Evolutionary conservation across 2,329 filamentous ascomycete genomes (phyloP).

Genomic region (Fusarium anguioides): DNA sequence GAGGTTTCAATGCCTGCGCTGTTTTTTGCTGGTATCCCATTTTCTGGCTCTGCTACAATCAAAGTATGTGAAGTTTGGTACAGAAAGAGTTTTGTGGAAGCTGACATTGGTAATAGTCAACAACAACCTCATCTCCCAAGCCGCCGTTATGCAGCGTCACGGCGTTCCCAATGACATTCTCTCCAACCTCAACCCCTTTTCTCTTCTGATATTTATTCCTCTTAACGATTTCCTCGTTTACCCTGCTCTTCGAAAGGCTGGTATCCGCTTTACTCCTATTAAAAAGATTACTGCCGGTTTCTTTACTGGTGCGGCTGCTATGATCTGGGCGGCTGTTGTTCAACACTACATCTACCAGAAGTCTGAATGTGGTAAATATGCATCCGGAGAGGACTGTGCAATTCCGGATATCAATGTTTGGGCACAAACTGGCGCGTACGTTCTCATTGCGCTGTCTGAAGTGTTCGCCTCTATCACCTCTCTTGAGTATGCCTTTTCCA

Average conservation of each 20-base stretch:
- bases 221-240: slow-evolving; percentile 76
- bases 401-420: slow-evolving; percentile 68
- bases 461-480: slow-evolving; percentile 65
- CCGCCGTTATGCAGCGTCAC: slow-evolving; percentile 71
- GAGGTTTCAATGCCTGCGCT: slow-evolving; percentile 74
- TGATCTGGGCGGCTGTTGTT: slow-evolving; percentile 65
- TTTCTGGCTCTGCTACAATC: slow-evolving; percentile 65
- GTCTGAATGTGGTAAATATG: slow-evolving; percentile 66
- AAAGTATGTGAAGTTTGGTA: slow-evolving; percentile 45
- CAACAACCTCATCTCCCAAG: slow-evolving; percentile 72
- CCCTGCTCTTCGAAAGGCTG: slow-evolving; percentile 71
- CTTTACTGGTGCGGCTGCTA: slow-evolving; percentile 69
- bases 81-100: not conserved
- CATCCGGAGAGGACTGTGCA: slow-evolving; percentile 43
- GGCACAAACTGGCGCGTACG: slow-evolving; percentile 64
- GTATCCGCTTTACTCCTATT: slow-evolving; percentile 77
- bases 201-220: slow-evolving; percentile 79
- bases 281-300: slow-evolving; percentile 80
- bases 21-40: slow-evolving; percentile 78
- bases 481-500: slow-evolving; percentile 80
- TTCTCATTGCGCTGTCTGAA: slow-evolving; percentile 61
- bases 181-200: slow-evolving; percentile 78
- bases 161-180: slow-evolving; percentile 83
- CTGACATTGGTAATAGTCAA: slow-evolving; percentile 55
- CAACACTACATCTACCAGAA: slow-evolving; percentile 72